Conservation (phyloP, 31 red algal species). For the Odonthalia washingtoniensis region DNA sequence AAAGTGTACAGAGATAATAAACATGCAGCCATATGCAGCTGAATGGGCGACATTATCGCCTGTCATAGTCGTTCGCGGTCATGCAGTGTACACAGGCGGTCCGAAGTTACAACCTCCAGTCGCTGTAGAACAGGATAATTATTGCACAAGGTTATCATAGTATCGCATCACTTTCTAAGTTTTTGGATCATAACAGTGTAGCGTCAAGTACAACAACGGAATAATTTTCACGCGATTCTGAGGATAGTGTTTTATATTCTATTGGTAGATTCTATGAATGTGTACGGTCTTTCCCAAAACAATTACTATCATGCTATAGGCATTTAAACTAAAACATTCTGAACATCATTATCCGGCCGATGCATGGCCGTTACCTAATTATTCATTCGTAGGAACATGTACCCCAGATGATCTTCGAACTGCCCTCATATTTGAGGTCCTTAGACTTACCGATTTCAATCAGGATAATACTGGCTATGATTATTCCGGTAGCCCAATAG, state of each 20-base stretch:
- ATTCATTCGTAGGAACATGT: conserved; percentile 64
- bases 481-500: background rate
- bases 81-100: conserved; percentile 74
- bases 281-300: conserved; percentile 39
- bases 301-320: conserved; percentile 66
- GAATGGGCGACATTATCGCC: conserved; percentile 39
- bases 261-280: conserved; percentile 78
- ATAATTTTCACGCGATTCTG: conserved; percentile 80
- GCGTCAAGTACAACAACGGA: conserved; percentile 64
- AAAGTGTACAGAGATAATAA: too few relatives aligned
- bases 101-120: conserved; percentile 14
- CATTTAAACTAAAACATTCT: conserved; percentile 68
- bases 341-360: conserved; percentile 46
- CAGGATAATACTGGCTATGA: conserved; percentile 47
- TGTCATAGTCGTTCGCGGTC: conserved; percentile 78
- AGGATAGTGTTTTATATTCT: conserved; percentile 82
- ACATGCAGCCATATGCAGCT: background rate
- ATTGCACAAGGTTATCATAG: conserved; percentile 75
- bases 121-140: conserved; percentile 24
- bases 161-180: conserved; percentile 51
- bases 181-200: conserved; percentile 55
- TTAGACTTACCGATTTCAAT: conserved; percentile 46
- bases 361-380: conserved; percentile 51
- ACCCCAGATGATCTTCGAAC: conserved; percentile 36
- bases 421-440: conserved; percentile 32